Evolutionary conservation across 2,329 filamentous ascomycete species (phyloP), one percentile per base, ranked within the genome.

Genomic region (Penicillium sclerotigenum): DNA sequence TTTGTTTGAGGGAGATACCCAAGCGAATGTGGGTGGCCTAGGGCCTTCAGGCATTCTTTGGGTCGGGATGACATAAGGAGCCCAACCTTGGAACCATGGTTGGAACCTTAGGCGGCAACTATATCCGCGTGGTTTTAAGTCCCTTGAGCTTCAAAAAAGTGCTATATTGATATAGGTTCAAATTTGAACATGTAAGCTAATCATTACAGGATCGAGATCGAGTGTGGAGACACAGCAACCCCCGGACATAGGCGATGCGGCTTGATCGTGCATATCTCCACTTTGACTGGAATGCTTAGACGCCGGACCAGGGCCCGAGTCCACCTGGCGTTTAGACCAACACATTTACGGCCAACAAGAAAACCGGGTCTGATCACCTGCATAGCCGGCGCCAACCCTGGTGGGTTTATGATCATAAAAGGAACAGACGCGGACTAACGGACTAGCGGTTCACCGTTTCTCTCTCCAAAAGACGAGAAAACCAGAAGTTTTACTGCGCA

Each of bases 291-390:
- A 67, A 67, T 69, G 63, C 61, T 68, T 67, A 70, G 64, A 61
- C 64, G 63, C 67, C 68, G 58, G 62, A 64, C 54, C 59, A 57
- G 59, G 57, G 49, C 55, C 61, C 56, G 61, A 65, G 65, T 67
- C 64, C 62, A 62, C 59, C 59, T 62, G 58, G 58, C 56, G 61
- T 64, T 58, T 59, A 59, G 51, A 61, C 49, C 45, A 50, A 51
- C 29, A 41, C 51, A 31, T 36, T 51, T 50, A 34, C 47, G 46
- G 46, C 34, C 26, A 41, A 45, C 45, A 54, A 55, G 52, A 59
- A 59, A 60, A 47, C 65, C 64, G 61, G 63, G 65, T 63, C 64
- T 62, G 54, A 68, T 72, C 63, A 68, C 71, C 62, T 73, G 69
- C 70, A 73, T 71, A 71, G 56, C 68, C 69, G 70, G 63, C 61